Percentiles rank a stretch among this genome's conserved stretches.
Conservation (phyloP, 2,329 filamentous ascomycete species). For the Pseudogymnoascus sp. region DNA sequence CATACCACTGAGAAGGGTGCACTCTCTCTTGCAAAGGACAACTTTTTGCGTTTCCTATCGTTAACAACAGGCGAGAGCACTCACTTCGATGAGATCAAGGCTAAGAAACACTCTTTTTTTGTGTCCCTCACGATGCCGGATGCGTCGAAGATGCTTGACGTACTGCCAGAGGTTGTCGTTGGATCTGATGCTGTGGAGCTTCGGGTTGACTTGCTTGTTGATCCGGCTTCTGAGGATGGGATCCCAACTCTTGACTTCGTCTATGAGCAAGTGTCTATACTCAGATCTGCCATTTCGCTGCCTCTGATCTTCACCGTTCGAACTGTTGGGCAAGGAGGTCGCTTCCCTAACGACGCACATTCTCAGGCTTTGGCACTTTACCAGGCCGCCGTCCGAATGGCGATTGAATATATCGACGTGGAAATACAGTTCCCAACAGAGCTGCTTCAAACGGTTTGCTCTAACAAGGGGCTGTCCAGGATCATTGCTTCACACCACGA, state of each 20-base stretch:
- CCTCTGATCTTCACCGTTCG: slow-evolving; percentile 91
- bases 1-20: slow-evolving; percentile 43
- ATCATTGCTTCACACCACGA: slow-evolving; percentile 97
- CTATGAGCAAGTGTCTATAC: slow-evolving; percentile 69
- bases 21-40: slow-evolving; percentile 35
- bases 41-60: slow-evolving; percentile 67
- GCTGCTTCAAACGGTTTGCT: slow-evolving; percentile 62
- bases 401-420: slow-evolving; percentile 86
- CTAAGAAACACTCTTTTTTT: slow-evolving; percentile 77
- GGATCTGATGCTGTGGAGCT: slow-evolving; percentile 91
- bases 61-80: slow-evolving; percentile 57
- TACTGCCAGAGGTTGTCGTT: slow-evolving; percentile 66
- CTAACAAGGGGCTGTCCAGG: slow-evolving; percentile 61
- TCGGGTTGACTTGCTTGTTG: slow-evolving; percentile 80
- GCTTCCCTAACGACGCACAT: slow-evolving; percentile 70
- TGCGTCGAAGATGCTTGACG: slow-evolving; percentile 53
- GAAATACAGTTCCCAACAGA: slow-evolving; percentile 79
- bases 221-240: slow-evolving; percentile 47
- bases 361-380: slow-evolving; percentile 71
- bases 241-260: slow-evolving; percentile 68
- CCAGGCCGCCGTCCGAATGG: slow-evolving; percentile 68
- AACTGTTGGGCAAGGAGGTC: slow-evolving; percentile 77
- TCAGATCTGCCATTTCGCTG: slow-evolving; percentile 64
- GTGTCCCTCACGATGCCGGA: slow-evolving; percentile 81
- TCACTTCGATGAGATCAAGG: slow-evolving; percentile 50